Conservation (phyloP, 306 rosid species). For the Rosa chinensis region DNA sequence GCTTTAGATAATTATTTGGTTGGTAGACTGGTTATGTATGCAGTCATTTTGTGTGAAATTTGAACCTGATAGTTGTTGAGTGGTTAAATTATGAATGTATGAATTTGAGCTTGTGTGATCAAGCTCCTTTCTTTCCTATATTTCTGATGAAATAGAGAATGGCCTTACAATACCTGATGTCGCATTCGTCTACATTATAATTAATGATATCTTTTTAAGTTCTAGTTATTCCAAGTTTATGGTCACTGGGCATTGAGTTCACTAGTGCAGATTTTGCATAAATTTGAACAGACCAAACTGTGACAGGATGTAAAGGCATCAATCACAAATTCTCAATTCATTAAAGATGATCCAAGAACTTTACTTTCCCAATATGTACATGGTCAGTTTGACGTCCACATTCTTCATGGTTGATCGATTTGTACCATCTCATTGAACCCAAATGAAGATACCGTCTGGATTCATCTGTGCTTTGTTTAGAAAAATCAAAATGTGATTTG, state of each 20-base stretch:
- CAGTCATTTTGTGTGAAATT: slow-evolving; percentile 9
- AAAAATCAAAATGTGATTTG: background rate
- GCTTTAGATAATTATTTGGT: slow-evolving; percentile 14
- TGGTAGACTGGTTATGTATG: slow-evolving; percentile 22
- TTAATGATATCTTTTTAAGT: background rate
- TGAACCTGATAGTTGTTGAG: slow-evolving; percentile 8
- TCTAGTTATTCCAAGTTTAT: background rate
- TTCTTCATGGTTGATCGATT: background rate
- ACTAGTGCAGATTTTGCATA: background rate
- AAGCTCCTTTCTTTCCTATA: background rate
- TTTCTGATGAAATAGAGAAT: slow-evolving; percentile 6
- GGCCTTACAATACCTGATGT: background rate
- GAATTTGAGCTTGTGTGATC: background rate
- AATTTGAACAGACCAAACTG: background rate
- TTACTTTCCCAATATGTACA: background rate
- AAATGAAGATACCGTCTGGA: slow-evolving; percentile 20
- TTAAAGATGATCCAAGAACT: background rate
- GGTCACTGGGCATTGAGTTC: background rate
- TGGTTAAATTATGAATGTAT: background rate
- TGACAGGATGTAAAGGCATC: background rate
- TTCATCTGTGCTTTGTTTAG: slow-evolving; percentile 11
- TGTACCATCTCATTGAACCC: background rate
- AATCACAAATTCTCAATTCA: too few species aligned
- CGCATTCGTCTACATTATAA: background rate
- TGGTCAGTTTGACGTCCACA: slow-evolving; percentile 18